Percentiles rank a stretch among this genome's conserved stretches.
phyloP scores from a whole-genome alignment of 177 flowering plant genomes.

The Vitis hybrid region DNA sequence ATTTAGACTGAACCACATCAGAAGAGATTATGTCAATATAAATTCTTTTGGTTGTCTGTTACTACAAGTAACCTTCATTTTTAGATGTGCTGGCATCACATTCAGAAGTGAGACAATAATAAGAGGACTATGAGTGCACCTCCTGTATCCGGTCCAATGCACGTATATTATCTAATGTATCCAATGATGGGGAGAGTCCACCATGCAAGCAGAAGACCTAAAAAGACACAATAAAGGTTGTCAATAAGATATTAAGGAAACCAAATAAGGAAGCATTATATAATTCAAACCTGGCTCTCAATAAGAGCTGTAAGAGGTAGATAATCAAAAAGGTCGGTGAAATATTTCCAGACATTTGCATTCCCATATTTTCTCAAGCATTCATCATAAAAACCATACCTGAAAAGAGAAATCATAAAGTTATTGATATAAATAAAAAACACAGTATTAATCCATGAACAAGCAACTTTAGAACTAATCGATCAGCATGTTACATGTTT shows the following conservation, averaged over 20 bases:
- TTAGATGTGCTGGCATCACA: too few species aligned
- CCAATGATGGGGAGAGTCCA: slow-evolving; percentile 59
- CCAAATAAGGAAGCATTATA: not conserved
- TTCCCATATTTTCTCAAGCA: slow-evolving; percentile 48
- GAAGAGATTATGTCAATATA: too few species aligned
- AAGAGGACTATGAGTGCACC: slow-evolving; percentile 13
- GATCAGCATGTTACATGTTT: too few species aligned
- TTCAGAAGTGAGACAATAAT: too few species aligned
- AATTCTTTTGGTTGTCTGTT: too few species aligned
- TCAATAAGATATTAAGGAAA: not conserved
- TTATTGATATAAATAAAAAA: not conserved
- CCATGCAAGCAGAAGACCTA: slow-evolving; percentile 60
- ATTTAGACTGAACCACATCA: too few species aligned
- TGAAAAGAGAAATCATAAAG: slow-evolving; percentile 9
- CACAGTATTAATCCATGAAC: too few species aligned
- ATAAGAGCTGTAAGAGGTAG: slow-evolving; percentile 46
- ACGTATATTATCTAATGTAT: slow-evolving; percentile 52
- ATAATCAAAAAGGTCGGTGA: slow-evolving; percentile 48
- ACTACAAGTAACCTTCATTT: too few species aligned
- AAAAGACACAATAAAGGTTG: not conserved
- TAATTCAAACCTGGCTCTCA: slow-evolving; percentile 36
- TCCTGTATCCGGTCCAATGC: slow-evolving; percentile 57
- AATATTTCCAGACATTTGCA: slow-evolving; percentile 48
- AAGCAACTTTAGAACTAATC: too few species aligned
- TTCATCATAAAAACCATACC: slow-evolving; percentile 50